These are phyloP conservation scores for Boletus mariae DNA, from an alignment of 1,284 basidiomycete species.

Conservation along the genomic window DNA sequence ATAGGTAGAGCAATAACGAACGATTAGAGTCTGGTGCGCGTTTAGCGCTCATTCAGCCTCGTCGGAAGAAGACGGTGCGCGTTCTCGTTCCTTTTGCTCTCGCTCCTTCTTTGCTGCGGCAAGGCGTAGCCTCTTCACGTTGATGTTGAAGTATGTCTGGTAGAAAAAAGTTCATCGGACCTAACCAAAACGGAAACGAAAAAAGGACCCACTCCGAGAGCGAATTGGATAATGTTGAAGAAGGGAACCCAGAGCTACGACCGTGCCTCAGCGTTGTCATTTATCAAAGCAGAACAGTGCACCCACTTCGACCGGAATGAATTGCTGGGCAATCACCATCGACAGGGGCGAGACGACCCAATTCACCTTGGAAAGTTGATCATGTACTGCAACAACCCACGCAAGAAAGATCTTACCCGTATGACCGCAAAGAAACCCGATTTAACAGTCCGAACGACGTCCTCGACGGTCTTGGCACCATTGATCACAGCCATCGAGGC, in stretches of 20 bases:
- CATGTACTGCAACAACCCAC: neutral
- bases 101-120: constrained; percentile 51
- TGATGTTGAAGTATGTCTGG: constrained; percentile 72
- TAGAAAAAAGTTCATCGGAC: constrained; percentile 4
- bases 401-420: constrained; percentile 43
- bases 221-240: constrained; percentile 30
- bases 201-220: constrained; percentile 26
- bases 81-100: constrained; percentile 30
- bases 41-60: constrained; percentile 15
- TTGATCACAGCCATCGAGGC: constrained; percentile 83
- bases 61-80: constrained; percentile 17
- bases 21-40: constrained; percentile 3
- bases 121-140: constrained; percentile 58
- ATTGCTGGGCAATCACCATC: constrained; percentile 34
- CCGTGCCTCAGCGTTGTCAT: constrained; percentile 8
- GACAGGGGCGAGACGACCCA: constrained; percentile 33
- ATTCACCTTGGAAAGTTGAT: constrained; percentile 24
- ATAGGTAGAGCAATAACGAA: neutral
- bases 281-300: neutral
- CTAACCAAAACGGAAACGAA: neutral
- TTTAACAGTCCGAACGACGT: constrained; percentile 69
- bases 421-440: constrained; percentile 75
- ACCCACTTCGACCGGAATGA: constrained; percentile 32
- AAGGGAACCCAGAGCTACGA: constrained; percentile 34
- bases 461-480: constrained; percentile 67